Percentiles rank a stretch among this genome's conserved stretches.
Evolutionary conservation across 192 early-diverging fungal species (phyloP).

Genomic region (Backusella liffmaniae): DNA sequence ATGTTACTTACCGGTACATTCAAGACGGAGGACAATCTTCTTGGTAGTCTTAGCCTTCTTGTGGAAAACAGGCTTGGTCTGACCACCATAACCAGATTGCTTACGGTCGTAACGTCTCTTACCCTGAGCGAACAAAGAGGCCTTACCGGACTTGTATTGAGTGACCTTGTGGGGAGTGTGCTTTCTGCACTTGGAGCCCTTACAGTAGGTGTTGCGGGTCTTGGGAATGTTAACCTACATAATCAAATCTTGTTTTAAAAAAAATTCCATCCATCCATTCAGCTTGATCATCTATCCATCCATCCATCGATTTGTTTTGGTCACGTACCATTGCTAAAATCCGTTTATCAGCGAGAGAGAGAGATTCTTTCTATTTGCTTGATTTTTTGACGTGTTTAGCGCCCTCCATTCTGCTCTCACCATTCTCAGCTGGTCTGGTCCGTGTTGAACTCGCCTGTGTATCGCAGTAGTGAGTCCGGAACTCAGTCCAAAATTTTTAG

Average conservation of each 20-base stretch:
- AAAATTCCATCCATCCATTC: background rate
- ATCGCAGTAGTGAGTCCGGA: too few relatives aligned
- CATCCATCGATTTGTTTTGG: background rate
- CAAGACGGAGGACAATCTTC: constrained; percentile 98
- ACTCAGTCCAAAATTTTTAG: too few relatives aligned
- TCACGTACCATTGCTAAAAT: constrained; percentile 17
- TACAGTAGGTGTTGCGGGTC: constrained; percentile 99
- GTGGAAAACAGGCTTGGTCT: constrained; percentile 99
- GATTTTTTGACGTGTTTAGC: constrained; percentile 3
- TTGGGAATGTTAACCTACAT: constrained; percentile 98
- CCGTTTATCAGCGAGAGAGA: constrained; percentile 14
- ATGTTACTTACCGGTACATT: constrained; percentile 68
- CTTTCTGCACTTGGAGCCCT: constrained; percentile 95
- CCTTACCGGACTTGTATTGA: constrained; percentile 99
- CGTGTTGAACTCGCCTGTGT: background rate
- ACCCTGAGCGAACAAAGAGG: constrained; percentile 99
- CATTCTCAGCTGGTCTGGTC: background rate
- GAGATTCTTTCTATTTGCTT: constrained; percentile 13
- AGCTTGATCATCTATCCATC: background rate
- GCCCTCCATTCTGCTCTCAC: background rate
- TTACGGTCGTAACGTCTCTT: constrained; percentile 65
- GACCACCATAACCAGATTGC: constrained; percentile 99
- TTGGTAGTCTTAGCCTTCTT: constrained; percentile 99
- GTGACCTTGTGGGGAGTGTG: constrained; percentile 99
- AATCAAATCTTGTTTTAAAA: background rate